Evolutionary conservation across 495 filamentous ascomycete species (phyloP), one percentile per base, ranked within the genome.

Genomic region (Cenococcum geophilum): DNA sequence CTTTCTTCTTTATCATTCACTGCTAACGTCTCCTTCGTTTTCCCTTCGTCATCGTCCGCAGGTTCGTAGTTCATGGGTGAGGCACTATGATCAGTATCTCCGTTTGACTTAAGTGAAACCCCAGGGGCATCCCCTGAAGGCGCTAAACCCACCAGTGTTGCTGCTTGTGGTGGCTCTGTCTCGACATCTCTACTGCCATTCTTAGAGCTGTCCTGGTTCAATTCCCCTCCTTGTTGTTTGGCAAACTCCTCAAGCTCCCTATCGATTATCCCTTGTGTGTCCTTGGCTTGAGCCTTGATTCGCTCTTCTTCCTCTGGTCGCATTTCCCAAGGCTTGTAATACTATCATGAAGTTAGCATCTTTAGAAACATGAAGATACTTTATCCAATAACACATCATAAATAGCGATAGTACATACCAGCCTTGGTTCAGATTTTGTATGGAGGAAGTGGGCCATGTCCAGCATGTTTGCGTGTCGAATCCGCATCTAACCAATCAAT

Each of bases 311-410:
- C 83, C 18, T 78, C 78, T 4, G 79, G 73, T 32, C 82, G 80
- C 55, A 88, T 76, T 68, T 92, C 83, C 87, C 89, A 96, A 5
- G 93, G 93, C 54, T 86, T 86, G 73, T 96, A 98, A 73, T 85
- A 92, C 92, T 97, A 67, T 20, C 0, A 59, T 10, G 40, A 3
- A 45, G 34, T 64, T 23, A 57, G 42, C n/a, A 52, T 43, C 21
- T 25, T 53, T 14, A 45, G 18, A 45, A 14, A 45, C 11, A 2
- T 14, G 11, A 45, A 45, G 12, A 45, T 14, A 45, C 40, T 4
- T 32, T 32, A 6, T 16, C 40, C 18, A 45, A 16, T 16, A 45
- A 45, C 18, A 10, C 40, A 10, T 18, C 40, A 4, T 45, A 18
- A 14, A 45, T 10, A 45, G 40, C 61, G 27, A 57, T 37, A n/a